Evolutionary conservation across 768 basidiomycete species (phyloP), one percentile per base, ranked within the genome.

Genomic region (Boletus tylopilopsis): DNA sequence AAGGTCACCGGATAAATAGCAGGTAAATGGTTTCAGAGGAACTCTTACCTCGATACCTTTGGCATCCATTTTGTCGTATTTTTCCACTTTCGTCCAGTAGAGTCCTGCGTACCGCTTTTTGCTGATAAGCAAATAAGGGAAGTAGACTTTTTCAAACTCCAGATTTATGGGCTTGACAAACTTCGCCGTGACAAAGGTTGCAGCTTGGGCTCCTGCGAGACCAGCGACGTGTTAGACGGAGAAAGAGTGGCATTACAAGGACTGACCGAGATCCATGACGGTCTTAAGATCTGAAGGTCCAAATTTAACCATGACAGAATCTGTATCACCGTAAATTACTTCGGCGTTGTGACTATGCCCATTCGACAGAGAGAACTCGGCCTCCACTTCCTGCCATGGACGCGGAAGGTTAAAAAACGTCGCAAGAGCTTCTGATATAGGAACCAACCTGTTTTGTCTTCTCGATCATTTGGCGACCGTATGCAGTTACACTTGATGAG

Each of bases 71-170:
- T 98, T 98, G 69, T 99, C 96, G 59, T 90, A 95, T 64, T 93
- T 96, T 35, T 97, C 94, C 12, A 86, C 73, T 55, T 82, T 85
- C 2, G 96, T 98, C 96, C 96, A 99, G 65, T 99, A 98, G 49
- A 98, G 71, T 6, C 96, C 96, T 2, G 96, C 96, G 68, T 99
- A 99, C 38, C 96, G 85, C 71, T 99, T 99, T 73, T 99, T 99
- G 77, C 76, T 98, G 71, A 99, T 99, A 42, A 99, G 84, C 46
- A 99, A 71, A 68, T 98, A 99, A 5, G 96, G 96, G 67, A 89
- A 98, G 71, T 99, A 99, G 6, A 98, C 94, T 67, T 99, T 98
- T 66, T 99, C 96, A 70, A 99, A 99, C 69, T 99, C 95, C 23
- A 99, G 82, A 68, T 98, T 98, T 75, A 98, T 98, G 0, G 95